Base-by-base conservation (phyloP, 164 flowering plant species). In the Platanus orientalis region DNA sequence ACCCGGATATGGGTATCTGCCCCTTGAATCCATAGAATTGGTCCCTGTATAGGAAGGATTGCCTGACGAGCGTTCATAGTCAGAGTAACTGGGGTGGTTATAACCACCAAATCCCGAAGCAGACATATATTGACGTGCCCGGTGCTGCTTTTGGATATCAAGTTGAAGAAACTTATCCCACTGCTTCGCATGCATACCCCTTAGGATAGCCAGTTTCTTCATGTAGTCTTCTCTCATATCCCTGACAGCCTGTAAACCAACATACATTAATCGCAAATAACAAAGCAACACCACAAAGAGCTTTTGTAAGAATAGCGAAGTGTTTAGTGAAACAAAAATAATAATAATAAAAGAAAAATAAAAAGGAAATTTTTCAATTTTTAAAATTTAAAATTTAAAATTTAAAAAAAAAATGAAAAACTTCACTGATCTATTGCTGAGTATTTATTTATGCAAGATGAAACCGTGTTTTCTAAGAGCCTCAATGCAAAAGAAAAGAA, bases 91-190 rank as follows among this genome's bases (percentile, higher is more conserved):
- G 1, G 82, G 68, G 57, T 79, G 91, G 58, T 75, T 80, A 74
- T 86, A 90, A 52, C 79, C 79, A 77, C 79, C 77, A 71, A 70
- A 87, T 40, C 84, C 80, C 24, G 88, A 62, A 21, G 71, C 42
- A 3, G 88, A 48, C 67, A 77, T 60, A 32, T 76, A 84, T 54
- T 80, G 87, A 12, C 60, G 78, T 34, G 83, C 70, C 56, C 74
- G 80, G 52, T 84, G 96, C 69, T 71, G 80, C 73, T 81, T 85
- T 67, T 79, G 83, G 29, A 73, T 73, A 73, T 90, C 87, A 59
- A 72, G 64, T 58, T 82, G 87, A 77, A 90, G 86, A 73, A 95
- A 95, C 57, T 90, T 97, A 42, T 84, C 97, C 97, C 97, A 92
- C 69, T 83, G 88, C 71, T 83, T 88, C 48, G 85, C 82, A 63